A percentile compares a stretch with the other conserved stretches of the same genome.
Evolutionary conservation across 2,329 filamentous ascomycete species (phyloP).

Genomic region (Stagonosporopsis rhizophila): DNA sequence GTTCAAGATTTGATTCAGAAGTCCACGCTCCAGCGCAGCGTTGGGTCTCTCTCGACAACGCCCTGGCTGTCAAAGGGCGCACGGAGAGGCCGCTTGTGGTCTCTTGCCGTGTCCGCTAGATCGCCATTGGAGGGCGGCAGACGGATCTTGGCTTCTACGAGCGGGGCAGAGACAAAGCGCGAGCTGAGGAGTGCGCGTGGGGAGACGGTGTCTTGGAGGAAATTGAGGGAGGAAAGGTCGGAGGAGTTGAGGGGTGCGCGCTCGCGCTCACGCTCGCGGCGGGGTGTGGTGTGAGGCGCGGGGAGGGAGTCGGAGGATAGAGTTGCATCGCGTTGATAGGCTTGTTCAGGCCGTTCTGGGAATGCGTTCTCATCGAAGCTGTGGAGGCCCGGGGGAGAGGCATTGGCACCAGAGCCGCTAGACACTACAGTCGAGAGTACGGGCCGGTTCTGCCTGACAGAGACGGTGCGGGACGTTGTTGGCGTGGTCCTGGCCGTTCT

Average conservation of each 20-base stretch:
- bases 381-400: constrained; percentile 6
- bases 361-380: constrained; percentile 29
- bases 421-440: constrained; percentile 46
- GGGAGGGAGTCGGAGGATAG: constrained; percentile 33
- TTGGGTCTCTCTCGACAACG: constrained; percentile 45
- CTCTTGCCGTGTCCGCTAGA: constrained; percentile 18
- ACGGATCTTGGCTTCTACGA: constrained; percentile 48
- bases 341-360: constrained; percentile 21
- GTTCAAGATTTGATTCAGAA: too few relatives aligned
- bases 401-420: constrained; percentile 34
- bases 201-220: constrained; percentile 50
- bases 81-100: constrained; percentile 22
- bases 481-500: constrained; percentile 23
- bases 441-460: constrained; percentile 38
- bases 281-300: constrained; percentile 29
- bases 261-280: constrained; percentile 25
- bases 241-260: constrained; percentile 39
- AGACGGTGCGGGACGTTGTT: constrained; percentile 29
- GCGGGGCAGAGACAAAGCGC: constrained; percentile 47
- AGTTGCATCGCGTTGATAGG: constrained; percentile 27
- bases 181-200: constrained; percentile 43
- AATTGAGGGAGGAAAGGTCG: constrained; percentile 49
- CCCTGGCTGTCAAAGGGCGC: constrained; percentile 47
- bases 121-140: constrained; percentile 46
- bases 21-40: constrained; percentile 53